Conservation (phyloP, 2,329 filamentous ascomycete genomes). For the Juglanconis juglandina region DNA sequence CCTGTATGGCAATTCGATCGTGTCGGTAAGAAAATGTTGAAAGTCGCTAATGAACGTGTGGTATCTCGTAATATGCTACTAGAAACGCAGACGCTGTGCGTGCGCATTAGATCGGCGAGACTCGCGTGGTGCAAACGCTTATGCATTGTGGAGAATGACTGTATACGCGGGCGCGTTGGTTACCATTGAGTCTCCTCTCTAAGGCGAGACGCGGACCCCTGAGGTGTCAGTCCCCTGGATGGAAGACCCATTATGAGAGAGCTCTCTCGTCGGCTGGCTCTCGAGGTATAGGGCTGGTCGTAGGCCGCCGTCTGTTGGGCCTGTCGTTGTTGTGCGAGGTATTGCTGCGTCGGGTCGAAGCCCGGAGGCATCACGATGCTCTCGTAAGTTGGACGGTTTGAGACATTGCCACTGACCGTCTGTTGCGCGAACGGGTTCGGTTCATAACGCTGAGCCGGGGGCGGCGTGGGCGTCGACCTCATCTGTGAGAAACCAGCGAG, state of each 20-base stretch:
- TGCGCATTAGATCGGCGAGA: conserved; percentile 2
- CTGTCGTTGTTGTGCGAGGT: conserved; percentile 22
- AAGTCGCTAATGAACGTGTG: conserved; percentile 1
- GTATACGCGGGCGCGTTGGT: conserved; percentile 11
- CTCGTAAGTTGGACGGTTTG: conserved; percentile 44
- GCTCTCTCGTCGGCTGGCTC: conserved; percentile 56
- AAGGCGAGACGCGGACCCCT: conserved; percentile 51
- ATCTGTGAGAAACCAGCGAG: conserved; percentile 25
- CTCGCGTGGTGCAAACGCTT: background rate
- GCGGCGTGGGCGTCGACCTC: conserved; percentile 43
- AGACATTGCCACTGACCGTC: conserved; percentile 25
- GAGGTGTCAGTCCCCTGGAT: conserved; percentile 44
- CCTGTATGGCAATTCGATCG: background rate
- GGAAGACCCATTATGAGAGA: conserved; percentile 53
- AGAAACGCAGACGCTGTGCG: background rate
- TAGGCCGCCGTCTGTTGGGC: conserved; percentile 29
- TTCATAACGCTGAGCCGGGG: conserved; percentile 40
- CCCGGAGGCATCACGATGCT: conserved; percentile 33
- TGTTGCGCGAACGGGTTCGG: conserved; percentile 39
- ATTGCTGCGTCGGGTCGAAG: conserved; percentile 33
- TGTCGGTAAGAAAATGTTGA: background rate
- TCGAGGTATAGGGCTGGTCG: conserved; percentile 35
- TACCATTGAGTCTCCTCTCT: conserved; percentile 52
- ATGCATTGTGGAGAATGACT: background rate
- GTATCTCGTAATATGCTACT: background rate